Conservation (phyloP, 805 yeast genomes). For the Pichia phayaonensis region DNA sequence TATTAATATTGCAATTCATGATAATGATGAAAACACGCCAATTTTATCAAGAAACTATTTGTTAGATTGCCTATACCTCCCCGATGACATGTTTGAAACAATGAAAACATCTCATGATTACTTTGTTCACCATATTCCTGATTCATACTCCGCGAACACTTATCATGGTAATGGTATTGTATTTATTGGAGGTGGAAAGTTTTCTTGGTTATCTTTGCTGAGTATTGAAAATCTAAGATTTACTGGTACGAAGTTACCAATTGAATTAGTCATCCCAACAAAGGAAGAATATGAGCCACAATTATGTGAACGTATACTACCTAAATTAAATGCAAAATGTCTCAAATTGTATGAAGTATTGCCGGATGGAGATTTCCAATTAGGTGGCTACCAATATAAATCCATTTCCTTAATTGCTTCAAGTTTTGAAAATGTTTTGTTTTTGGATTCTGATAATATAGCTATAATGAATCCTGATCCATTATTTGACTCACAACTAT, state of each 20-base stretch:
- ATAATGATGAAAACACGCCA: conserved; percentile 22
- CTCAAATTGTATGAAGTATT: conserved; percentile 43
- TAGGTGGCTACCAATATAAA: conserved; percentile 44
- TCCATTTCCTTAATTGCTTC: conserved; percentile 43
- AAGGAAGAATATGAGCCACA: conserved; percentile 33
- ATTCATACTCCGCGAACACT: conserved; percentile 21
- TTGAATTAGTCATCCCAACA: conserved; percentile 37
- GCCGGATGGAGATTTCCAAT: conserved; percentile 29
- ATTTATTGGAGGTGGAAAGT: conserved; percentile 69
- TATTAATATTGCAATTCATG: conserved; percentile 27
- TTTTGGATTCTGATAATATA: conserved; percentile 47
- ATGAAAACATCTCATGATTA: conserved; percentile 41
- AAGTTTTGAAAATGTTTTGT: conserved; percentile 43
- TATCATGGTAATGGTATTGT: conserved; percentile 55
- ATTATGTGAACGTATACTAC: conserved; percentile 33
- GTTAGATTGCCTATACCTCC: conserved; percentile 40
- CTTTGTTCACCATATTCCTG: conserved; percentile 36
- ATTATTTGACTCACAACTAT: conserved; percentile 52
- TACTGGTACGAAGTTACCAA: conserved; percentile 39
- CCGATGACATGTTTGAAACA: conserved; percentile 34
- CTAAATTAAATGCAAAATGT: conserved; percentile 51
- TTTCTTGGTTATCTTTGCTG: conserved; percentile 53
- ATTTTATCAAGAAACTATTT: conserved; percentile 48
- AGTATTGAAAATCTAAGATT: conserved; percentile 42
- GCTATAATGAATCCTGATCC: conserved; percentile 41